Base-by-base conservation (phyloP, 495 filamentous ascomycete species). In the Penicillium manginii region DNA sequence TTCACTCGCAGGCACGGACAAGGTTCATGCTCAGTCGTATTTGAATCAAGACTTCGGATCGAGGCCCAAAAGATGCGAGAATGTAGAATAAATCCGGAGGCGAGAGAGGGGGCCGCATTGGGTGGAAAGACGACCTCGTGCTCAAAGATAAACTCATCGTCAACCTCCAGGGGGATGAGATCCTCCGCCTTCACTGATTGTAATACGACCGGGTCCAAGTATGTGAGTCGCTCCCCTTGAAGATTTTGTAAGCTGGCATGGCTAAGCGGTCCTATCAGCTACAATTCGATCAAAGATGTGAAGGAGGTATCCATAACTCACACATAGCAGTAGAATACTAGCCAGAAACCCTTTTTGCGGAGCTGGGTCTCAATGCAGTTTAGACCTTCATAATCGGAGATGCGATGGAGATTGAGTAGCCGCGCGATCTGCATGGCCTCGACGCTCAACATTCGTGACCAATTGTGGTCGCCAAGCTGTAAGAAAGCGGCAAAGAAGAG, bases 281-380 rank as follows among this genome's bases (percentile, higher is more conserved):
- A 17, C 40, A 12, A 8, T 43, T 1, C 17, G 8, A 18, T 19
- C 17, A 52, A 15, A 39, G 17, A 32, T 17, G 7, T 14, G 17
- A 3, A 7, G 17, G 8, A 15, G 21, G 26, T 14, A 3, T 7
- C 5, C 5, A 11, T 29, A 31, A 9, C 63, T 61, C 52, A 69
- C 67, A 69, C 64, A 56, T 57, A 64, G 17, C 29, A 39, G 19
- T 69, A 69, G 21, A 66, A 66, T 2, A 69, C 51, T 26, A 69
- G 40, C 58, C 76, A 79, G 57, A 58, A 65, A 2, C 74, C 75
- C 29, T 63, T 68, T 33, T 81, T 81, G 57, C 68, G 74, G 33
- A 72, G 70, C 60, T 79, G 63, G 7, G 69, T 78, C 46, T 77
- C 75, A 14, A 77, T 68, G 31, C 56, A 66, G 47, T 66, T 68